phyloP scores from a whole-genome alignment of 1,284 basidiomycete species.

The Leccinum angustisporum region DNA sequence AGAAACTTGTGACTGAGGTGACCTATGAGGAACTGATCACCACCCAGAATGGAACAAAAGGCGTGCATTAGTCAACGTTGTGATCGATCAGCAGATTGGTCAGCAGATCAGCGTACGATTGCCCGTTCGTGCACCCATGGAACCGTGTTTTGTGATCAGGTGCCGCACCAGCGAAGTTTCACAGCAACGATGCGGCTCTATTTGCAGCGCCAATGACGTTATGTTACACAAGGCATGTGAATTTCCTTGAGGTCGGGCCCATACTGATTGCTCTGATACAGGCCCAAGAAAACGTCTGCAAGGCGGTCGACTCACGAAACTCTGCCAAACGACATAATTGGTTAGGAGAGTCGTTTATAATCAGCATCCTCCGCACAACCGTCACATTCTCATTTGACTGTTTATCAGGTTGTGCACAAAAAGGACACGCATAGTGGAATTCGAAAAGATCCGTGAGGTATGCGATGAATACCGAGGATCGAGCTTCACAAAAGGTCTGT shows the following conservation, averaged over 20 bases:
- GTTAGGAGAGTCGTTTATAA: constrained; percentile 78
- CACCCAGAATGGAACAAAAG: constrained; percentile 76
- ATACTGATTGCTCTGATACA: constrained; percentile 33
- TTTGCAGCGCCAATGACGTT: constrained; percentile 98
- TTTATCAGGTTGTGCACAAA: constrained; percentile 67
- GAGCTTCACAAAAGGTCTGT: constrained; percentile 73
- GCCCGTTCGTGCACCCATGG: not conserved
- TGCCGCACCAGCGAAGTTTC: constrained; percentile 71
- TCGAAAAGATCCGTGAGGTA: constrained; percentile 83
- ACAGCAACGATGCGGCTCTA: constrained; percentile 93
- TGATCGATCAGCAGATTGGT: constrained; percentile 97
- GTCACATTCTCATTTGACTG: constrained; percentile 5
- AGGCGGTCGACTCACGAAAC: constrained; percentile 82
- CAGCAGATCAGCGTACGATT: constrained; percentile 86
- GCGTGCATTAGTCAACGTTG: constrained; percentile 86
- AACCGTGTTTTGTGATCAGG: not conserved
- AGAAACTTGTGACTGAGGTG: constrained; percentile 59
- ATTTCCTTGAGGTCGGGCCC: constrained; percentile 9
- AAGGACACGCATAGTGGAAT: constrained; percentile 81
- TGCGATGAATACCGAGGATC: constrained; percentile 85
- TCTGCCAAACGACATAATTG: constrained; percentile 70
- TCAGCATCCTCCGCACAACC: not conserved
- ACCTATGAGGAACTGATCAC: constrained; percentile 88
- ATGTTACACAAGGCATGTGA: constrained; percentile 86
- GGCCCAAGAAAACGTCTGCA: constrained; percentile 92